These are phyloP conservation scores for Cenchrus americanus DNA, from an alignment of 176 grass and related monocot genomes.

Conservation along the genomic window DNA sequence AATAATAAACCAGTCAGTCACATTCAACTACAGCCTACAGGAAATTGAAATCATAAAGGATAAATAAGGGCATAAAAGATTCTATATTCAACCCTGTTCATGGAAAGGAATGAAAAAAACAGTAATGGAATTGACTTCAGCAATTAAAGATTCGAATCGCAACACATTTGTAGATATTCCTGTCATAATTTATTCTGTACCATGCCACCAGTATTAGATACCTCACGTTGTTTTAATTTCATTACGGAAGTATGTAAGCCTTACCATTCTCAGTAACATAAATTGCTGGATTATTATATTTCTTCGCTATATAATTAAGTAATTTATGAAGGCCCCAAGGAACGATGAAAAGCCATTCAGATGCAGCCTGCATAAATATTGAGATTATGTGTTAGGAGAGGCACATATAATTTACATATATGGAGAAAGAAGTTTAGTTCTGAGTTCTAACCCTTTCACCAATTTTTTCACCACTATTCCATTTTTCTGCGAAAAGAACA, in stretches of 20 bases:
- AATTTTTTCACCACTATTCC: slow-evolving; percentile 72
- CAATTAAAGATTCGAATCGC: neutral
- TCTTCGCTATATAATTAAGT: slow-evolving; percentile 74
- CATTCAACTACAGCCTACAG: neutral
- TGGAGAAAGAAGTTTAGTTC: neutral
- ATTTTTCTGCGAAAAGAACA: slow-evolving; percentile 64
- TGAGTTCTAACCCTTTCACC: slow-evolving; percentile 78
- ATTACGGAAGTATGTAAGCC: slow-evolving; percentile 25
- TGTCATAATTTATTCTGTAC: neutral
- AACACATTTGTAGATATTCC: neutral
- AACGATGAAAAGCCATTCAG: slow-evolving; percentile 92
- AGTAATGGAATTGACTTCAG: neutral
- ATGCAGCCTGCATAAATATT: slow-evolving; percentile 81
- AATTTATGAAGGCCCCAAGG: slow-evolving; percentile 86
- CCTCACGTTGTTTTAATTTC: neutral
- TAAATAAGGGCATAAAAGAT: neutral
- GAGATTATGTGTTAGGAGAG: slow-evolving; percentile 29
- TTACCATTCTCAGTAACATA: slow-evolving; percentile 97
- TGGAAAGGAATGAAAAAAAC: slow-evolving; percentile 3
- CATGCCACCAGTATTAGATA: neutral
- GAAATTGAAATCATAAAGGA: neutral
- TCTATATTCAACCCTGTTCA: neutral
- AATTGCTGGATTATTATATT: slow-evolving; percentile 69
- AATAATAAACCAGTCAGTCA: neutral
- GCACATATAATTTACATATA: slow-evolving; percentile 3